These are phyloP conservation scores for Osmozyma mogii DNA, from an alignment of 805 yeast species.

Conservation along the genomic window DNA sequence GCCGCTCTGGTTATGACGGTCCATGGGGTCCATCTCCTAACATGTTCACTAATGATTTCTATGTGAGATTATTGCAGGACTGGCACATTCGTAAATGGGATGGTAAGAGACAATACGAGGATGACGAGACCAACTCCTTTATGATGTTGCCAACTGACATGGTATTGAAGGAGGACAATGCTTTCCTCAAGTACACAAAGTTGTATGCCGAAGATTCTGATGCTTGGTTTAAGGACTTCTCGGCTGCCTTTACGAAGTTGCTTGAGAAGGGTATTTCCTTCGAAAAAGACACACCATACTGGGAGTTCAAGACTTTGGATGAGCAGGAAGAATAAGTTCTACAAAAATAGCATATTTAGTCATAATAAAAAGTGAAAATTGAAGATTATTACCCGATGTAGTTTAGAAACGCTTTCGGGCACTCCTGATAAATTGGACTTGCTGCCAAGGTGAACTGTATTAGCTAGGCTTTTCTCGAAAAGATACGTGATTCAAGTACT, in stretches of 20 bases:
- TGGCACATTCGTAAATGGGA: constrained; percentile 46
- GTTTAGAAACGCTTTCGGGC: too few species aligned
- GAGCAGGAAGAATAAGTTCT: constrained; percentile 9
- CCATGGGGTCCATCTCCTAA: constrained; percentile 34
- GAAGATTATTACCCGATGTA: too few species aligned
- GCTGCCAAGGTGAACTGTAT: too few species aligned
- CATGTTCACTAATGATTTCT: constrained; percentile 36
- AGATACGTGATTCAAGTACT: too few species aligned
- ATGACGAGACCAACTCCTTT: constrained; percentile 27
- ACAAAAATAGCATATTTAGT: too few species aligned
- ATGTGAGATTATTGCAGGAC: constrained; percentile 32
- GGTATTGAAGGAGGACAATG: constrained; percentile 40
- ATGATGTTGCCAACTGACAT: constrained; percentile 60
- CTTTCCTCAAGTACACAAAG: constrained; percentile 39
- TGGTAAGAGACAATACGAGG: constrained; percentile 35
- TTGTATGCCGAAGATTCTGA: constrained; percentile 43
- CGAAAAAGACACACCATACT: constrained; percentile 2
- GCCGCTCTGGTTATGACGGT: constrained; percentile 33
- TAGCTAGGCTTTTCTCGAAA: too few species aligned
- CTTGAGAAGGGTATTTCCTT: constrained; percentile 32
- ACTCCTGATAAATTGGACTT: too few species aligned
- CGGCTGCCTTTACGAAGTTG: constrained; percentile 37
- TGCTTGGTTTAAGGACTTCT: constrained; percentile 42
- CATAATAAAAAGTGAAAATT: too few species aligned
- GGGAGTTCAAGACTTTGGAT: constrained; percentile 8